phyloP scores from a whole-genome alignment of 139 green algal genomes.

The Yamagishiella unicocca region DNA sequence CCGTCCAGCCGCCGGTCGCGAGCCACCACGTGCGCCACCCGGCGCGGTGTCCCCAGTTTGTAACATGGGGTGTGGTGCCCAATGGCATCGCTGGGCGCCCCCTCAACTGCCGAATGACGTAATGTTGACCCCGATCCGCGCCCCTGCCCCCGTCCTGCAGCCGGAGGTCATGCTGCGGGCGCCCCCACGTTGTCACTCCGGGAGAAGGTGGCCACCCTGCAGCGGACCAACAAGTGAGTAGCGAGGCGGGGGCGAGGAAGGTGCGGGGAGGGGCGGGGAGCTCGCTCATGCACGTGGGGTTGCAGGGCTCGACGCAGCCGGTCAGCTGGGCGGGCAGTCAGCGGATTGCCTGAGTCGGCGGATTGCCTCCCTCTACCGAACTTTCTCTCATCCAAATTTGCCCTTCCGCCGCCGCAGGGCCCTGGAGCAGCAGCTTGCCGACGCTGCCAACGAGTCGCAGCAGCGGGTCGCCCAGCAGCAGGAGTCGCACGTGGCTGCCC shows the following conservation, averaged over 20 bases:
- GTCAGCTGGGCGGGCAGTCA: too few relatives aligned
- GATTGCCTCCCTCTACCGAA: too few relatives aligned
- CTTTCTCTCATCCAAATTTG: neutral
- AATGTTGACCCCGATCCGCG: too few relatives aligned
- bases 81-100: too few relatives aligned
- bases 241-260: neutral
- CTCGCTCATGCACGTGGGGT: too few relatives aligned
- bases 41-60: too few relatives aligned
- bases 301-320: too few relatives aligned
- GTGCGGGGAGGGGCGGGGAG: neutral
- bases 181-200: conserved; percentile 14
- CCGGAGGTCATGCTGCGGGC: conserved; percentile 22
- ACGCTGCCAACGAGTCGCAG: neutral
- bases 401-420: conserved; percentile 9
- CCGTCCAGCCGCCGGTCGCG: too few relatives aligned
- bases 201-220: conserved; percentile 25
- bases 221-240: conserved; percentile 41
- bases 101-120: too few relatives aligned
- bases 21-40: too few relatives aligned
- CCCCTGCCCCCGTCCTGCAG: neutral
- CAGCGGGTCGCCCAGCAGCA: neutral
- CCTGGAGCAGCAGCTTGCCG: conserved; percentile 39
- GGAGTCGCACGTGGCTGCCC: neutral
- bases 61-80: too few relatives aligned
- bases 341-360: too few relatives aligned